Percentiles rank a stretch among this genome's conserved stretches.
phyloP scores from a whole-genome alignment of 139 green algal species.

The Asterochloris erici region DNA sequence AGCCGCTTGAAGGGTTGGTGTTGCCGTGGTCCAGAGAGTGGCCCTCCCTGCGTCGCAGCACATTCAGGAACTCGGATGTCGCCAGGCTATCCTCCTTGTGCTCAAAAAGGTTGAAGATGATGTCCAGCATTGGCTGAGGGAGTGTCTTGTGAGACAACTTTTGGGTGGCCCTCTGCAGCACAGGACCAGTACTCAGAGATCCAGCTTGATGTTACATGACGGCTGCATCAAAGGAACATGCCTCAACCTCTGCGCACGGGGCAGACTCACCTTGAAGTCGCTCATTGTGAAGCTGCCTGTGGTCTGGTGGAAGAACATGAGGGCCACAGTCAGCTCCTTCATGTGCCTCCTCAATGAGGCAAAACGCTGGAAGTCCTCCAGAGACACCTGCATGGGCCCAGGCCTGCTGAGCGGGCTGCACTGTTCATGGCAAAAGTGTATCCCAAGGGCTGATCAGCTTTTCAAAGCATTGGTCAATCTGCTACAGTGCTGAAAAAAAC shows the following conservation, averaged over 20 bases:
- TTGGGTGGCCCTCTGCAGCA: not conserved
- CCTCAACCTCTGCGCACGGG: not conserved
- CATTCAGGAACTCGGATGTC: no score
- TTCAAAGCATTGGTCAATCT: not conserved
- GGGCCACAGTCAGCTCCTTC: constrained; percentile 21
- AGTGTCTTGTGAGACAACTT: not conserved
- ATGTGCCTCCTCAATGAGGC: constrained; percentile 2
- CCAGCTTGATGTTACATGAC: not conserved
- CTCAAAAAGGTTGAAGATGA: not conserved
- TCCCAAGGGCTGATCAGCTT: not conserved
- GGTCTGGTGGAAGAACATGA: constrained; percentile 15
- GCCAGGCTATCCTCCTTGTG: not conserved
- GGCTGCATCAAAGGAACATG: not conserved
- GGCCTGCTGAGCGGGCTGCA: not conserved
- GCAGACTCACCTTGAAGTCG: constrained; percentile 5
- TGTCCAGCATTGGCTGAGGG: no score
- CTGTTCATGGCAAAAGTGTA: not conserved
- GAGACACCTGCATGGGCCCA: constrained; percentile 7
- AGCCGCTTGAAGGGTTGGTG: no score
- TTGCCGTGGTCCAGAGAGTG: no score
- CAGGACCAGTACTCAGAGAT: not conserved
- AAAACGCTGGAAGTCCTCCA: constrained; percentile 21
- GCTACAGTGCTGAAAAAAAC: not conserved
- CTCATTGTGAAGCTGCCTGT: not conserved
- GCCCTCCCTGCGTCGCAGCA: no score